These are phyloP conservation scores for Drosera capensis DNA, from an alignment of 148 eudicot genomes.

Conservation along the genomic window DNA sequence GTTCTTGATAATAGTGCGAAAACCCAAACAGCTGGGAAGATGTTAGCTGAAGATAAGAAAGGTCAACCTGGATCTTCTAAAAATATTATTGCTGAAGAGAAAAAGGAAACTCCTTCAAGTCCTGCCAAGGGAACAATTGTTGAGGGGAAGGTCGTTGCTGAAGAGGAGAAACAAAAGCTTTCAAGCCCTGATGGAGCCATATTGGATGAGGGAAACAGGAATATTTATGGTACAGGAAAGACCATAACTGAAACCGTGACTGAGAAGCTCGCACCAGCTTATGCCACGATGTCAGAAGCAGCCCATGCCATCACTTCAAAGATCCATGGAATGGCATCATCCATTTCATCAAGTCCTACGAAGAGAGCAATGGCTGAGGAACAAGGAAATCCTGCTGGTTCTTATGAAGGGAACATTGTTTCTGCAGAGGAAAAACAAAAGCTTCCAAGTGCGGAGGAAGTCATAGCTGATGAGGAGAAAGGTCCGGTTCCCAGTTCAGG, in stretches of 20 bases:
- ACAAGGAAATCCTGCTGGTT: too few species aligned
- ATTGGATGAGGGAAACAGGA: too few species aligned
- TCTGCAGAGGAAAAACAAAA: neutral
- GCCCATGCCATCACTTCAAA: too few species aligned
- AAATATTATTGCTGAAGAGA: constrained; percentile 3
- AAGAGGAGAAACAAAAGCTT: constrained; percentile 7
- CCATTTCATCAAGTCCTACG: too few species aligned
- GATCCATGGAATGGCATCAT: too few species aligned
- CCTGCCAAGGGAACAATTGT: constrained; percentile 2
- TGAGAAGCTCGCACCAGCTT: constrained; percentile 29
- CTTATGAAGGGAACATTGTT: constrained; percentile 12
- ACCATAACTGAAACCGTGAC: too few species aligned
- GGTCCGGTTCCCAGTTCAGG: constrained; percentile 1
- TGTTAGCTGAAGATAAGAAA: constrained; percentile 5
- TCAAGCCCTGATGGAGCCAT: constrained; percentile 1
- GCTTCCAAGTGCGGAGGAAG: constrained; percentile 1
- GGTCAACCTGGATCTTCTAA: constrained; percentile 4
- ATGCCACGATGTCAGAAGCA: too few species aligned
- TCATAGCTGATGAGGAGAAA: neutral
- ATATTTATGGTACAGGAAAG: too few species aligned
- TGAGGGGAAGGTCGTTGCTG: constrained; percentile 5
- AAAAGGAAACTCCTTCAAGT: constrained; percentile 7
- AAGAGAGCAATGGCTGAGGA: too few species aligned
- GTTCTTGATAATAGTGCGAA: constrained; percentile 10
- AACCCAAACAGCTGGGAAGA: constrained; percentile 4